Base-by-base conservation (phyloP, 75 land plant genomes). In the Adiantum capillusveneris region DNA sequence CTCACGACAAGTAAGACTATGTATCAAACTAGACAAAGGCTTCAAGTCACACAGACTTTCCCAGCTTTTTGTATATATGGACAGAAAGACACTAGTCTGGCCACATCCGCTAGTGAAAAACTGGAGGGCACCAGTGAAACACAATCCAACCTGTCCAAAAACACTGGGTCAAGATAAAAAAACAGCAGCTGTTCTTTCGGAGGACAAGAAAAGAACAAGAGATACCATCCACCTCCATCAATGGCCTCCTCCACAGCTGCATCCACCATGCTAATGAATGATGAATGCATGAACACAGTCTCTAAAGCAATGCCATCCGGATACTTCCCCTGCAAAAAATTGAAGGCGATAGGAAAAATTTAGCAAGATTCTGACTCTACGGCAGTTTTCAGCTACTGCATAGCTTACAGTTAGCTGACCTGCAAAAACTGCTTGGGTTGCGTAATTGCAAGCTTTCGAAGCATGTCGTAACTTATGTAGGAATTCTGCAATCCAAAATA, bases 341-440 rank as follows among this genome's bases (percentile, higher is more conserved):
- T 41, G 25, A 57, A 63, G 11, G 36, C 36, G 29, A 26, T 21
- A 34, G 37, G 37, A 34, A 34, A 9, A 34, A 34, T 34, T 9
- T 34, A 34, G 9, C 9, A 34, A 34, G 37, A 34, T 9, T 9
- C 37, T 5, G 37, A 3, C 9, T 34, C 37, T 34, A 34, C 9
- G 3, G 3, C 37, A 34, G 37, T 34, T 34, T 9, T 5, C 37
- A 34, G n/a, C n/a, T n/a, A n/a, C n/a, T n/a, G n/a, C n/a, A n/a
- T n/a, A n/a, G n/a, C n/a, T 27, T 42, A 57, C 6, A 29, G 22
- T 19, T 37, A 22, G 25, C 45, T 22, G 65, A 95, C 99, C 96
- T 95, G 91, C 70, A 95, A 73, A 53, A 81, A 95, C 53, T 90
- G 92, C 28, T 80, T 73, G 45, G 92, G 97, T 64, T 90, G 96